phyloP scores from a whole-genome alignment of 352 stramenopile genomes.

The Phytophthora kernoviae region DNA sequence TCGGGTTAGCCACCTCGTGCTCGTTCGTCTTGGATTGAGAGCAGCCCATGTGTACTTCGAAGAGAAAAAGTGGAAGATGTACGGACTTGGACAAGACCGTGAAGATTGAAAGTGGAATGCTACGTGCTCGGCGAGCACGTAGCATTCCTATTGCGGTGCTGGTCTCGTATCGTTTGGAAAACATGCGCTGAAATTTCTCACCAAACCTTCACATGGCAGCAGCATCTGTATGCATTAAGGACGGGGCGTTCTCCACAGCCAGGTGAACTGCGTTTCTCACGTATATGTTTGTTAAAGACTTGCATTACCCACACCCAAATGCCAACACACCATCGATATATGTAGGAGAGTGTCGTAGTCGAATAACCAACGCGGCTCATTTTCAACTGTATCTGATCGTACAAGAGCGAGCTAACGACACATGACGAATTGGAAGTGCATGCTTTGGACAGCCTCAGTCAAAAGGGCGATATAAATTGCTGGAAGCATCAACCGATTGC shows the following conservation, averaged over 20 bases:
- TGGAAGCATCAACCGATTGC: no score
- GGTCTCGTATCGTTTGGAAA: constrained; percentile 9
- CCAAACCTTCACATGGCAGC: not conserved
- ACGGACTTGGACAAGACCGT: constrained; percentile 16
- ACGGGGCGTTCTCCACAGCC: not conserved
- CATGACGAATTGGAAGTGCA: no score
- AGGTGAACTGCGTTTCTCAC: constrained; percentile 26
- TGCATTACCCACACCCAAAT: no score
- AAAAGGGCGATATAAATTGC: not conserved
- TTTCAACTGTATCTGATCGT: no score
- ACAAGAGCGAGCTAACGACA: no score
- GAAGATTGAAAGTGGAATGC: constrained; percentile 22
- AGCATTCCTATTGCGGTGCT: constrained; percentile 4
- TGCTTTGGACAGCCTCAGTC: not conserved
- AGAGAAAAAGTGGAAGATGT: constrained; percentile 1
- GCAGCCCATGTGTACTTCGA: constrained; percentile 56
- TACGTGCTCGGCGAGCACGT: no score
- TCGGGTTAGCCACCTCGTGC: constrained; percentile 43
- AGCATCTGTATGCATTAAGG: constrained; percentile 10
- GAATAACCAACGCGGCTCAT: no score
- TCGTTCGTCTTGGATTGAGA: constrained; percentile 57
- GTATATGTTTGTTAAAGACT: constrained; percentile 3
- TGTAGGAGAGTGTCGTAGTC: no score
- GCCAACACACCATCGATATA: no score
- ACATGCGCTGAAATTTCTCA: constrained; percentile 14